phyloP scores from a whole-genome alignment of 345 rosid genomes.

The Lepidium aucheri region DNA sequence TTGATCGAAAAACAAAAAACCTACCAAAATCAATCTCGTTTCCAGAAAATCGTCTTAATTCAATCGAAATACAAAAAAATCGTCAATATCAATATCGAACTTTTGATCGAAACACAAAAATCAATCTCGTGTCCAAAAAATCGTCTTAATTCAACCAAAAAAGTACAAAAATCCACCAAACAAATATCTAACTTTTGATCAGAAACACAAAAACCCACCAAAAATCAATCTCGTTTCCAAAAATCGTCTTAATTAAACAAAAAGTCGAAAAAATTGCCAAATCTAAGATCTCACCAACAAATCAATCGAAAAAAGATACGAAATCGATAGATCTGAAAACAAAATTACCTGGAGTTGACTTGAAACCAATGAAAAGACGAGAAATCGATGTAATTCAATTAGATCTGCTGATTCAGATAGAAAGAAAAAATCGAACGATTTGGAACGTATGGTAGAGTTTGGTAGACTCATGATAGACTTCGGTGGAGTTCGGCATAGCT shows the following conservation, averaged over 20 bases:
- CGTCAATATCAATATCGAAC: no score
- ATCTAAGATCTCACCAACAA: not conserved
- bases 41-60: no score
- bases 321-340: conserved; percentile 10
- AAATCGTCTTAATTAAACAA: not conserved
- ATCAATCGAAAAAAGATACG: not conserved
- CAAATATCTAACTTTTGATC: not conserved
- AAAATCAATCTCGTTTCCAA: not conserved
- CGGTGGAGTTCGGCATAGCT: no score
- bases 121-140: no score
- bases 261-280: not conserved
- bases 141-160: no score
- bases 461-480: no score
- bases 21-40: no score
- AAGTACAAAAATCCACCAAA: not conserved
- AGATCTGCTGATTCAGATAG: not conserved
- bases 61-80: not conserved
- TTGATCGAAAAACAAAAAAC: no score
- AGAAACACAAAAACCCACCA: no score
- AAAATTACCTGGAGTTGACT: conserved; percentile 7
- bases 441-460: no score
- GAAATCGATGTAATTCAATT: not conserved
- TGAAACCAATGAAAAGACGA: not conserved
- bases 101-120: no score
- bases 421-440: not conserved